Base-by-base conservation (phyloP, 768 basidiomycete species). In the Agrocybe chaxingu region DNA sequence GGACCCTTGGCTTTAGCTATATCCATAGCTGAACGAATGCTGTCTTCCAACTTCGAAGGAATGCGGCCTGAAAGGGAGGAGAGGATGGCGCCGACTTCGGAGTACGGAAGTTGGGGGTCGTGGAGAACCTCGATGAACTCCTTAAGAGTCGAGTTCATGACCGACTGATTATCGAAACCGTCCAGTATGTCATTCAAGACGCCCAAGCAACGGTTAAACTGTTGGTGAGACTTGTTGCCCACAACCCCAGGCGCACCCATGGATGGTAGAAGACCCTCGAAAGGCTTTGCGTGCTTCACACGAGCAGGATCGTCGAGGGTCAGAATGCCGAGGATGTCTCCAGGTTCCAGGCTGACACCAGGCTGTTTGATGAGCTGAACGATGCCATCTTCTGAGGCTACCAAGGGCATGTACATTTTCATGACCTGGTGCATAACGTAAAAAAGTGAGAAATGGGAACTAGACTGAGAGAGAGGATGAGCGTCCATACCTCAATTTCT, bases 351-450 rank as follows among this genome's bases (percentile, higher is more conserved):
- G 57, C 92, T 94, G 63, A 95, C 92, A 61, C 97, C 97, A 49
- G 97, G 92, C 66, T 99, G 97, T 72, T 98, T 99, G 70, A 98
- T 92, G 61, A 98, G 84, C 61, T 96, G 94, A 12, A 95, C 86
- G 41, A 87, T 79, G 61, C 97, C 97, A 66, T 96, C 92, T 66
- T 99, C 97, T 2, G 88, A 81, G 4, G 94, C 93, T 48, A 92
- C 84, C 48, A 99, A 82, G 3, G 94, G 94, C 96, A 99, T 97
- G 70, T 97, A 97, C 97, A 98, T 99, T 76, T 99, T 98, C 93
- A 97, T 95, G 53, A 92, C 90, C 87, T 89, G 5, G 24, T 24
- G 24, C 24, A 24, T 24, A 47, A 51, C 36, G 42, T 16, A 33
- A 42, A 31, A 37, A 39, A 31, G 47, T 51, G 7, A 57, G 30